Conservation (phyloP, 169 alveolate genomes). For the Babesia bigemina region DNA sequence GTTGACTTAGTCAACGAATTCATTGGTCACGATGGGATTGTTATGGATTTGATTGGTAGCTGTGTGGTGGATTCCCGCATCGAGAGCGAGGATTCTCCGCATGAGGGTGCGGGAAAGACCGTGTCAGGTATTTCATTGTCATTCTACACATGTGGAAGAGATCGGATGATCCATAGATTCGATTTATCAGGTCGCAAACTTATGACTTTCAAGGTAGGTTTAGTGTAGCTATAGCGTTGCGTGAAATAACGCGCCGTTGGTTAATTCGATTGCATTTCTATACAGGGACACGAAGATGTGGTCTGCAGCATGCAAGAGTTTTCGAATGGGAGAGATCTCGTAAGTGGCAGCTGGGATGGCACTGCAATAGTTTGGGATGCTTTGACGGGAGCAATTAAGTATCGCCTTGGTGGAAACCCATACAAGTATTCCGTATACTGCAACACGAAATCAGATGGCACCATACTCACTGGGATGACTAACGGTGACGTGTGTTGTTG, state of each 20-base stretch:
- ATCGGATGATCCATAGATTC: conserved; percentile 33
- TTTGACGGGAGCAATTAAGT: conserved; percentile 34
- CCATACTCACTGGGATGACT: conserved; percentile 46
- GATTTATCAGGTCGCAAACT: conserved; percentile 39
- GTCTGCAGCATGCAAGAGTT: conserved; percentile 62
- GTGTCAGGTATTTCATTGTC: conserved; percentile 14
- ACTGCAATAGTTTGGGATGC: conserved; percentile 66
- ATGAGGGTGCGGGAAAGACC: not conserved
- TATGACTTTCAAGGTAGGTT: conserved; percentile 44
- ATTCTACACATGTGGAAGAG: conserved; percentile 64
- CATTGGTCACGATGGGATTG: conserved; percentile 46
- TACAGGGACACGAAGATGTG: conserved; percentile 62
- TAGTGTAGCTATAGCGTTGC: not conserved
- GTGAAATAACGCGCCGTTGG: not conserved
- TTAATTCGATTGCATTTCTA: not conserved
- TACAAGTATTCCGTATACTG: conserved; percentile 60
- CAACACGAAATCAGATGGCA: conserved; percentile 30
- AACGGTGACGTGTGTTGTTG: conserved; percentile 65
- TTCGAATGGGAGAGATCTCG: conserved; percentile 10
- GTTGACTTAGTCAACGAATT: conserved; percentile 29
- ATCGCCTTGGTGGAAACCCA: conserved; percentile 20
- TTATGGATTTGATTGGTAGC: conserved; percentile 41
- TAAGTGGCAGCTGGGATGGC: conserved; percentile 72
- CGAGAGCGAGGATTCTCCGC: not conserved
- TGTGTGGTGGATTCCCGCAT: not conserved